These are phyloP conservation scores for Lecanosticta acicola DNA, from an alignment of 2,329 filamentous ascomycete species.

Conservation along the genomic window DNA sequence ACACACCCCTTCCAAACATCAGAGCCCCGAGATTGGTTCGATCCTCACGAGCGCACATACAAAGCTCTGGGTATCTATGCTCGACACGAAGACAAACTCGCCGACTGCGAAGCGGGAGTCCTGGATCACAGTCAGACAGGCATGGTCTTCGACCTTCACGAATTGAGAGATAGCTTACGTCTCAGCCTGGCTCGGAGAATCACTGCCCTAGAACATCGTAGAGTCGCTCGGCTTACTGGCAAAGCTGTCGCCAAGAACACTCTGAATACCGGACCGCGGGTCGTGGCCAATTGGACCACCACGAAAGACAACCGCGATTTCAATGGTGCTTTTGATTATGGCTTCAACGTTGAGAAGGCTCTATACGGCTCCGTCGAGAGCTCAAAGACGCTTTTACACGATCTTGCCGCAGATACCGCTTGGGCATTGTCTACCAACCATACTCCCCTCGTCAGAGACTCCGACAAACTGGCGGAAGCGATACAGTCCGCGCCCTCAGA, in stretches of 20 bases:
- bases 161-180: slow-evolving; percentile 27
- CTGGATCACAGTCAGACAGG: slow-evolving; percentile 31
- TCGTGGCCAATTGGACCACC: slow-evolving; percentile 27
- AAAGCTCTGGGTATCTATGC: slow-evolving; percentile 28
- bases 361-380: slow-evolving; percentile 15
- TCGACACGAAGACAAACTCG: slow-evolving; percentile 30
- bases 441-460: slow-evolving; percentile 14
- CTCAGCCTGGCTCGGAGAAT: slow-evolving; percentile 29
- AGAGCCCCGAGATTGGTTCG: slow-evolving; percentile 20
- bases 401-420: slow-evolving; percentile 24
- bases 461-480: slow-evolving; percentile 6
- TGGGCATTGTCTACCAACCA: slow-evolving; percentile 24
- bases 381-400: slow-evolving; percentile 17
- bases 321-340: slow-evolving; percentile 31
- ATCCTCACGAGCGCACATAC: slow-evolving; percentile 27
- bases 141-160: slow-evolving; percentile 34
- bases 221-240: slow-evolving; percentile 28
- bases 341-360: slow-evolving; percentile 27
- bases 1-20: slow-evolving; percentile 27
- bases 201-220: slow-evolving; percentile 30
- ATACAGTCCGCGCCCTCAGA: background rate
- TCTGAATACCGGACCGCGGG: slow-evolving; percentile 21
- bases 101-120: slow-evolving; percentile 27
- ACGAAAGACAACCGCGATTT: slow-evolving; percentile 33
- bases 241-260: slow-evolving; percentile 17